These are phyloP conservation scores for Pseudonitzschia multiseries DNA, from an alignment of 108 stramenopile species.

Conservation along the genomic window DNA sequence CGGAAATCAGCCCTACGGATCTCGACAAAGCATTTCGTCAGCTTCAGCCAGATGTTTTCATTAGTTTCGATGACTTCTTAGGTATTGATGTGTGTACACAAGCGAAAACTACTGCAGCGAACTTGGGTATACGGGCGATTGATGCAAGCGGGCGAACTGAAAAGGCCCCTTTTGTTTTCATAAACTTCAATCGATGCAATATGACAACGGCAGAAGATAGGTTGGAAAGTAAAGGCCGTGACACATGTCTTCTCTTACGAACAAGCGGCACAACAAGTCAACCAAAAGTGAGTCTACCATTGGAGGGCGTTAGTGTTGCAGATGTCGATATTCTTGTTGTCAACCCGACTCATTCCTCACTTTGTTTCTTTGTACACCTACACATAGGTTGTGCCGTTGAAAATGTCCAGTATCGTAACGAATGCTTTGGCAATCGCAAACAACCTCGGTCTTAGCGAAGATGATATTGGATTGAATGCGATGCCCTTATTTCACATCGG, in stretches of 20 bases:
- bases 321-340: background rate
- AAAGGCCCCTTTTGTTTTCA: background rate
- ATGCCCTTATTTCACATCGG: constrained; percentile 51
- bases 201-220: background rate
- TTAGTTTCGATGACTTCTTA: constrained; percentile 7
- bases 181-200: background rate
- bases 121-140: background rate
- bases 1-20: background rate
- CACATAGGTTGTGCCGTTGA: constrained; percentile 20
- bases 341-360: background rate
- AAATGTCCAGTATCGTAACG: constrained; percentile 8
- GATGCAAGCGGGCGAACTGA: background rate
- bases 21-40: constrained; percentile 13
- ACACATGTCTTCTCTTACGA: constrained; percentile 28
- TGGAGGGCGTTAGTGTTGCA: background rate
- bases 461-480: constrained; percentile 29
- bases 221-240: constrained; percentile 1
- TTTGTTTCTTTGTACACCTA: background rate
- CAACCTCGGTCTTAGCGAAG: constrained; percentile 5
- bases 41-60: constrained; percentile 9
- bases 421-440: constrained; percentile 27
- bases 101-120: background rate
- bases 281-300: constrained; percentile 17
- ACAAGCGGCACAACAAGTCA: constrained; percentile 40
- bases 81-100: background rate